Evolutionary conservation across 148 eudicot genomes (phyloP).

Genomic region (Vaccinium darrowii): DNA sequence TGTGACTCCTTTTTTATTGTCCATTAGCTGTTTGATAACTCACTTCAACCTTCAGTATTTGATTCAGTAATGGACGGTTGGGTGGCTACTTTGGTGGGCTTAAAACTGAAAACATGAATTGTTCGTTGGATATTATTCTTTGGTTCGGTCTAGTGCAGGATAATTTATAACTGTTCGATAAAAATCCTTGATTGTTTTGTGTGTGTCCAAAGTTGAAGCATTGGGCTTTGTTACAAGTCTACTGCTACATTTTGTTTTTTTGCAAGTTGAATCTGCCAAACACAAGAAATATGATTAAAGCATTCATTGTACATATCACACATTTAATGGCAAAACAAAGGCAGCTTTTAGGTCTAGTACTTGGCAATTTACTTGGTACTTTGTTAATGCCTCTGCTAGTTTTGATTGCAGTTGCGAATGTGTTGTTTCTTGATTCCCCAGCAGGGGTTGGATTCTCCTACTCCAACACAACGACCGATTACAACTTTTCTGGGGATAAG

Average conservation of each 20-base stretch:
- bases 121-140: not conserved
- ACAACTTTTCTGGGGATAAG: conserved; percentile 24
- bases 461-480: conserved; percentile 38
- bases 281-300: not conserved
- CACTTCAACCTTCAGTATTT: too few relatives aligned
- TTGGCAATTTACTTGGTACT: too few relatives aligned
- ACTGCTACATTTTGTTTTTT: not conserved
- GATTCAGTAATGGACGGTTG: not conserved
- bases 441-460: conserved; percentile 51
- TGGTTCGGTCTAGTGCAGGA: not conserved
- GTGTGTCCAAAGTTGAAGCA: not conserved
- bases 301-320: too few relatives aligned
- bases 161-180: too few relatives aligned
- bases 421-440: conserved; percentile 31
- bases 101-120: too few relatives aligned
- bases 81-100: too few relatives aligned
- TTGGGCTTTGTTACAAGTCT: not conserved
- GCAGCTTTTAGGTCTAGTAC: too few relatives aligned
- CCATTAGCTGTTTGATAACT: too few relatives aligned
- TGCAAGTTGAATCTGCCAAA: not conserved
- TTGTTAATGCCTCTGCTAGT: too few relatives aligned
- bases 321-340: too few relatives aligned
- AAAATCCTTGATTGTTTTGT: not conserved
- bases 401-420: conserved; percentile 33
- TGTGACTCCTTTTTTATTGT: too few relatives aligned